phyloP scores from a whole-genome alignment of 2,329 filamentous ascomycete species.

The Phialophora macrospora region DNA sequence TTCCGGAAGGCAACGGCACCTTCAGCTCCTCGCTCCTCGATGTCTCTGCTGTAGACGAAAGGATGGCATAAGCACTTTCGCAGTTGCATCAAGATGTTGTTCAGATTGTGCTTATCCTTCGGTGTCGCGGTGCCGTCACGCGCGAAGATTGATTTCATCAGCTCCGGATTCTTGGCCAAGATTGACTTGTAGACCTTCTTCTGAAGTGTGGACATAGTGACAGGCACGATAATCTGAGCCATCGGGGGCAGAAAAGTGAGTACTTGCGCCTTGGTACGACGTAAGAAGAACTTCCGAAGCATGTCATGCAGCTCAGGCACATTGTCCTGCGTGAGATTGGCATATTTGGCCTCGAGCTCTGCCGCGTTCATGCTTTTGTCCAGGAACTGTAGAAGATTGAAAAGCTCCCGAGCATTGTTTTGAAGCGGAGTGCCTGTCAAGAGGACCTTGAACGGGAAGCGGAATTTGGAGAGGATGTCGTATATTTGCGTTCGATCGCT shows the following conservation, averaged over 20 bases:
- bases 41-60: constrained; percentile 87
- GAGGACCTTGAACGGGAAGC: constrained; percentile 80
- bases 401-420: constrained; percentile 88
- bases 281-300: constrained; percentile 73
- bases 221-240: constrained; percentile 90
- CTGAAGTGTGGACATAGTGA: constrained; percentile 93
- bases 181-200: constrained; percentile 95
- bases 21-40: constrained; percentile 77
- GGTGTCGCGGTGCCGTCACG: constrained; percentile 63
- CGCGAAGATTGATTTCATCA: constrained; percentile 83
- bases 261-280: constrained; percentile 87
- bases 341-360: constrained; percentile 74
- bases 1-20: constrained; percentile 71
- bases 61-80: constrained; percentile 95
- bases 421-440: constrained; percentile 83
- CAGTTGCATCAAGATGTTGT: constrained; percentile 94
- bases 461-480: constrained; percentile 71
- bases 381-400: constrained; percentile 95
- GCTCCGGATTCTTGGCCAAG: constrained; percentile 82
- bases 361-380: constrained; percentile 74
- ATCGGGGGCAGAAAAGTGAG: constrained; percentile 90
- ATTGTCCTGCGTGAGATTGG: constrained; percentile 80
- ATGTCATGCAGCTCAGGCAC: constrained; percentile 78
- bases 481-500: constrained; percentile 89
- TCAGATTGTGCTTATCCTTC: constrained; percentile 80